These are phyloP conservation scores for Hirsutella rhossiliensis DNA, from an alignment of 2,329 filamentous ascomycete species.

Conservation along the genomic window DNA sequence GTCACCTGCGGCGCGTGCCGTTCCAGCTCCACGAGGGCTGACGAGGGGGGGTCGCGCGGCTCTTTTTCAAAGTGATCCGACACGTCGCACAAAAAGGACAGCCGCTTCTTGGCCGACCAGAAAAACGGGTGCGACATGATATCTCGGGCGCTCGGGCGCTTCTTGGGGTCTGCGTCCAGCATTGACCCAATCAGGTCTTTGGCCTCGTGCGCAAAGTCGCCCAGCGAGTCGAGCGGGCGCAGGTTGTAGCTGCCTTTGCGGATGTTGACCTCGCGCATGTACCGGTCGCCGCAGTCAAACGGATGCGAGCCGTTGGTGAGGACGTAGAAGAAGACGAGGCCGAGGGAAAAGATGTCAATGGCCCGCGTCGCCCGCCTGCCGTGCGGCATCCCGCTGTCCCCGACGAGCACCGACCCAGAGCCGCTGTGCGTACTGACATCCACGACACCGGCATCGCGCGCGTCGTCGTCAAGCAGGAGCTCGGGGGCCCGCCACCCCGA, in stretches of 20 bases:
- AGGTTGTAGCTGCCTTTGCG: slow-evolving; percentile 76
- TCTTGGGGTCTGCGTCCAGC: slow-evolving; percentile 44
- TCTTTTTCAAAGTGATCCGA: slow-evolving; percentile 96
- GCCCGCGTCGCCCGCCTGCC: slow-evolving; percentile 77
- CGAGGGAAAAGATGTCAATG: slow-evolving; percentile 95
- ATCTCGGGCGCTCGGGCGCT: slow-evolving; percentile 58
- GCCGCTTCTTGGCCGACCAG: slow-evolving; percentile 79
- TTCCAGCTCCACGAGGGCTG: slow-evolving; percentile 50
- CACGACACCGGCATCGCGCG: slow-evolving; percentile 33
- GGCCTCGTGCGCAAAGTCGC: slow-evolving; percentile 77
- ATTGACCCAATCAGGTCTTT: slow-evolving; percentile 78
- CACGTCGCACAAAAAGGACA: slow-evolving; percentile 89
- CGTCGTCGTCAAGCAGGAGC: slow-evolving; percentile 70
- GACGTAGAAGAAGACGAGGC: slow-evolving; percentile 98
- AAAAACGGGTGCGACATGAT: slow-evolving; percentile 95
- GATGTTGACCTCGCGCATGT: slow-evolving; percentile 95
- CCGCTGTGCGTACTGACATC: slow-evolving; percentile 48
- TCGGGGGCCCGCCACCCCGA: slow-evolving; percentile 96
- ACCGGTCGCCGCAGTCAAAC: slow-evolving; percentile 86
- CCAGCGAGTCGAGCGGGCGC: slow-evolving; percentile 58
- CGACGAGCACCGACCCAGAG: slow-evolving; percentile 44
- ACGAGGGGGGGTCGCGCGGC: slow-evolving; percentile 67
- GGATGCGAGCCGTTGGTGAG: slow-evolving; percentile 85
- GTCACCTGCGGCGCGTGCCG: slow-evolving; percentile 38
- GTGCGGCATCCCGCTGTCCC: slow-evolving; percentile 45